Evolutionary conservation across 805 yeast species (phyloP).

Genomic region (Hanseniaspora lachancei): DNA sequence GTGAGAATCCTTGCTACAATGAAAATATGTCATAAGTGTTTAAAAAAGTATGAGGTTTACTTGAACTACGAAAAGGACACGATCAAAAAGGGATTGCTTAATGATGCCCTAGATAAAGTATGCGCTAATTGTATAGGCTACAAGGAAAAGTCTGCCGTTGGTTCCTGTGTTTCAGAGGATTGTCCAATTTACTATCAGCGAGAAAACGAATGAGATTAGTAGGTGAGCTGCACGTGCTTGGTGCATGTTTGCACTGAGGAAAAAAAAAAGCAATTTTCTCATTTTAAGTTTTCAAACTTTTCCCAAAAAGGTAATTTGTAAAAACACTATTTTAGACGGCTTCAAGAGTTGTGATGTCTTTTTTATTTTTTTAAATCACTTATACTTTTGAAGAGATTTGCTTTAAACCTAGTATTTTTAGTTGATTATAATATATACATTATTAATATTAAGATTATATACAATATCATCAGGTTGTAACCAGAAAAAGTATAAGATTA

Average conservation of each 20-base stretch:
- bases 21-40: constrained; percentile 4
- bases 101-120: constrained; percentile 23
- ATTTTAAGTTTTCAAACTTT: not conserved
- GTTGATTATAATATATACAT: no score
- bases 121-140: constrained; percentile 31
- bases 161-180: constrained; percentile 46
- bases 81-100: constrained; percentile 19
- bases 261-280: not conserved
- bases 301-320: not conserved
- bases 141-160: constrained; percentile 22
- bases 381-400: constrained; percentile 8
- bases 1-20: not conserved
- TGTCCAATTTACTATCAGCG: constrained; percentile 51
- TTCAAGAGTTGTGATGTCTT: not conserved
- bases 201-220: constrained; percentile 23
- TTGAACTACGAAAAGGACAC: constrained; percentile 6
- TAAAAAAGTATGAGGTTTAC: constrained; percentile 8
- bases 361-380: constrained; percentile 14
- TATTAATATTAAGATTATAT: no score
- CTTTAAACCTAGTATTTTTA: no score
- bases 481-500: not conserved
- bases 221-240: not conserved
- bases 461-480: not conserved
- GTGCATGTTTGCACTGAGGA: no score
- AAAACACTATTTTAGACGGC: not conserved